Base-by-base conservation (phyloP, 1,139 yeast genomes). In the Yamadazyma conglobata region DNA sequence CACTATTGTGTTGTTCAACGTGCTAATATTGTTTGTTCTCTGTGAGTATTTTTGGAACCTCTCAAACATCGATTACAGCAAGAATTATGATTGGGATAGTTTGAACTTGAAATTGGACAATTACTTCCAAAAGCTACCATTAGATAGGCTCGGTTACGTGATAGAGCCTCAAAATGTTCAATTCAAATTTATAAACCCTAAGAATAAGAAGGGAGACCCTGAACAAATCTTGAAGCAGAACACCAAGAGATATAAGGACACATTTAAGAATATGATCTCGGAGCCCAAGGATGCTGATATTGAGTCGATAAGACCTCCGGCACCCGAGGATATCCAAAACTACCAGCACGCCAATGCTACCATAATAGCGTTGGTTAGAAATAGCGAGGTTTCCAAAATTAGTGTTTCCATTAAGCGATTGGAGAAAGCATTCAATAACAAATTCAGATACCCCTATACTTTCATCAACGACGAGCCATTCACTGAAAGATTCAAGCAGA, bases 381-480 rank as follows among this genome's bases (percentile, higher is more conserved):
- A 84, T 49, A 47, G 68, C 5, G 95, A 86, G 48, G 50, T 69
- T 11, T 46, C 44, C 0, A 67, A 57, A 2, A 67, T 85, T 10
- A 52, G 73, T 0, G 45, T 47, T 9, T 71, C 93, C 2, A 75
- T 86, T 33, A 49, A 52, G 28, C 70, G 69, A 42, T 70, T 86
- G 22, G 94, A 86, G 48, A 54, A 54, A 16, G 67, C 64, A 4
- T 86, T 87, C 60, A 87, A 87, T 50, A 42, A 56, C 17, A 79
- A 82, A 49, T 86, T 77, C 53, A 67, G 71, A 30, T 86, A 86
- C 49, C 94, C 95, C 0, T 85, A 86, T 64, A 83, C 86, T 2
- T 84, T 86, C 47, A 52, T 86, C 30, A 86, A 85, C 50, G 93
- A 86, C 47, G 66, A 62, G 34, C 78, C 77, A 6, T 86, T 86